Base-by-base conservation (phyloP, 2,329 filamentous ascomycete genomes). In the Neopestalotiopsis rosae region DNA sequence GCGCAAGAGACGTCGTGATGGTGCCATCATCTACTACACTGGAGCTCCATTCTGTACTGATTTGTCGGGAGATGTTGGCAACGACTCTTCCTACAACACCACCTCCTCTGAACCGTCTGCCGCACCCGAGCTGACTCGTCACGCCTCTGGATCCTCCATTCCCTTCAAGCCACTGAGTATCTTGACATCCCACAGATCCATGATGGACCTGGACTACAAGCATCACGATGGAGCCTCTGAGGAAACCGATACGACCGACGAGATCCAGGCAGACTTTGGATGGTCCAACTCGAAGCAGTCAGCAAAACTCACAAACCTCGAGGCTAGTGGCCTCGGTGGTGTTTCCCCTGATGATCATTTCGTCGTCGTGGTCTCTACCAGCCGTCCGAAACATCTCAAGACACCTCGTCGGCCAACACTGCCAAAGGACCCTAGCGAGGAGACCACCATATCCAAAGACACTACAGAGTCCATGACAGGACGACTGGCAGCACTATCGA, bases 11-110 rank as follows among this genome's bases (percentile, higher is more conserved):
- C 86, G 84, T 0, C 85, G 89, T 13, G 89, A 92, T 69, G 94
- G 93, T 9, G 90, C 92, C 1, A 92, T 97, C 72, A 94, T 95
- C 20, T 97, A 95, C 76, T 97, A 95, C 77, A 93, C 88, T 70
- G 92, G 92, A 32, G 91, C 92, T 1, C 89, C 88, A 0, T 97
- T 96, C 77, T 96, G 90, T 77, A 94, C 91, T 1, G 94, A 97
- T 77, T 81, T 96, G 3, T 93, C 91, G 17, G 91, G 91, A 1
- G 91, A 94, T 73, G 83, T 83, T 12, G 85, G 84, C 1, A 84
- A 86, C 28, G 70, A 79, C 1, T 86, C 84, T 0, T 76, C 80
- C 66, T 74, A 87, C 69, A 79, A 86, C 79, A 81, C 82, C 4
- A 84, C 83, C n/a, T 81, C 81, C 1, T 81, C 77, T 42, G 72